Evolutionary conservation across 352 stramenopile species (phyloP).

Genomic region (Phytophthora agathidicida): DNA sequence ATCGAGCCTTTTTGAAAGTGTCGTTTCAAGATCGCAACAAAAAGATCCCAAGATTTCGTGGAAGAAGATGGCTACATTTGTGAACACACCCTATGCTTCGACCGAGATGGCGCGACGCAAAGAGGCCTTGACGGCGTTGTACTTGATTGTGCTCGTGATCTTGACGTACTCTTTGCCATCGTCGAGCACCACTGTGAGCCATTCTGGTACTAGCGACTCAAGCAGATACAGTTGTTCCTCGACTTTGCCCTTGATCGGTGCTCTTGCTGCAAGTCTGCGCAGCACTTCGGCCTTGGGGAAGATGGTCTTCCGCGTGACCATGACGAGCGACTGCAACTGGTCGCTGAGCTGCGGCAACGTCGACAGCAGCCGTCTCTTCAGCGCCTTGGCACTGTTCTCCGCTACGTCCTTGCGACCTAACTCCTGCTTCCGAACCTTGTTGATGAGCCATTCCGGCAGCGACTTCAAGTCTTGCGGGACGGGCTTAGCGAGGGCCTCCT

Average conservation of each 20-base stretch:
- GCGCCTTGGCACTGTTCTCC: conserved; percentile 46
- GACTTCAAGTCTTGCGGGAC: conserved; percentile 70
- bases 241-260: conserved; percentile 61
- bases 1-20: conserved; percentile 24
- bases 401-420: conserved; percentile 43
- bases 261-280: conserved; percentile 42
- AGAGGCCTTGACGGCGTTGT: conserved; percentile 68
- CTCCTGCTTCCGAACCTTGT: conserved; percentile 73
- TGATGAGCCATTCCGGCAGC: conserved; percentile 78
- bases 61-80: conserved; percentile 12
- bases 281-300: conserved; percentile 61
- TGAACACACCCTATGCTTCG: conserved; percentile 8
- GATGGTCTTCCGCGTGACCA: conserved; percentile 67
- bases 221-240: conserved; percentile 76
- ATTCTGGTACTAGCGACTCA: conserved; percentile 74
- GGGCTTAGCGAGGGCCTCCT: conserved; percentile 56
- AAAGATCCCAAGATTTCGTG: conserved; percentile 28
- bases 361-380: conserved; percentile 52
- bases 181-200: conserved; percentile 68
- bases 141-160: conserved; percentile 61
- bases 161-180: conserved; percentile 76
- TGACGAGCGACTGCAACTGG: conserved; percentile 74
- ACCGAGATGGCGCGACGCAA: conserved; percentile 56
- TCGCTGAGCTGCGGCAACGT: conserved; percentile 79
- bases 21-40: conserved; percentile 24